Conservation (phyloP, 1,284 basidiomycete species). For the Cryptococcus deneoformans region DNA sequence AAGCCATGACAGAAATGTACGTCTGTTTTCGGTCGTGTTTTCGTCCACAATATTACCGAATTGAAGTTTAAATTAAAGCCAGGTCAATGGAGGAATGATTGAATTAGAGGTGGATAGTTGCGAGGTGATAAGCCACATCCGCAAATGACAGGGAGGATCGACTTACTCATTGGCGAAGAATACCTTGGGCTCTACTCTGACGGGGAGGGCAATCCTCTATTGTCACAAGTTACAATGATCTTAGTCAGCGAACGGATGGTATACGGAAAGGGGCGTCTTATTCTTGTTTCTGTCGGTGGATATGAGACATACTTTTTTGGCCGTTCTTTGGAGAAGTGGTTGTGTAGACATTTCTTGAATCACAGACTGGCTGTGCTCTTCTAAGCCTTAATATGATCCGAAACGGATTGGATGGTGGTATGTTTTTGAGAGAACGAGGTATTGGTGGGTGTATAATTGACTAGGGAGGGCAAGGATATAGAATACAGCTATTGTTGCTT, state of each 20-base stretch:
- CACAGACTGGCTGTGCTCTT: too few species aligned
- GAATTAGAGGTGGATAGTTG: background rate
- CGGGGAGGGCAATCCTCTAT: conserved; percentile 80
- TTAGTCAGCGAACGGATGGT: background rate
- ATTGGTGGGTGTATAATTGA: background rate
- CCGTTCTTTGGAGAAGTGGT: conserved; percentile 93
- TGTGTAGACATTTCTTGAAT: conserved; percentile 80
- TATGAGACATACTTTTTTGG: conserved; percentile 59
- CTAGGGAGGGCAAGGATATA: background rate
- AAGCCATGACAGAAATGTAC: conserved; percentile 92
- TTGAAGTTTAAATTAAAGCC: background rate
- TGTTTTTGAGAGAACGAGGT: background rate
- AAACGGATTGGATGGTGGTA: too few species aligned
- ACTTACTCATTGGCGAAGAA: conserved; percentile 85
- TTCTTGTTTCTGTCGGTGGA: background rate
- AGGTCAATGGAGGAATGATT: background rate
- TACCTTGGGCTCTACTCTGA: conserved; percentile 87
- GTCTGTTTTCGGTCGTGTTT: conserved; percentile 20
- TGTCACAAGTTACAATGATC: background rate
- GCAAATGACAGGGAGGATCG: background rate
- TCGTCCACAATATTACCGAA: too few species aligned
- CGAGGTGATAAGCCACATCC: background rate
- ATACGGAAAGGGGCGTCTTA: background rate
- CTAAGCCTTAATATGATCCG: too few species aligned
- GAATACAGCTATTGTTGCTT: background rate